Conservation (phyloP, 1,139 yeast species). For the Nematodospora anomalae region DNA sequence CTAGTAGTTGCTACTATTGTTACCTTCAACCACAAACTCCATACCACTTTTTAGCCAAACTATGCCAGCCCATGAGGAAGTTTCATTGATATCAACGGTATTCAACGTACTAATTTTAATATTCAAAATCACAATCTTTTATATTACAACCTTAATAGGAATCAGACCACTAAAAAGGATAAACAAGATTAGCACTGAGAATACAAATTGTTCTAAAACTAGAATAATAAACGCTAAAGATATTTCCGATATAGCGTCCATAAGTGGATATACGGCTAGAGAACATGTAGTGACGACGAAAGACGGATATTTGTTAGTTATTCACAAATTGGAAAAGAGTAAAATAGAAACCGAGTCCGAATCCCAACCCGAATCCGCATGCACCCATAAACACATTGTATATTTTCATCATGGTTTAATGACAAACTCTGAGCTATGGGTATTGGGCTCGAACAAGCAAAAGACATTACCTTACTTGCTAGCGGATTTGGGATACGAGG, state of each 20-base stretch:
- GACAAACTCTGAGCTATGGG: conserved; percentile 47
- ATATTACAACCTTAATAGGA: conserved; percentile 7
- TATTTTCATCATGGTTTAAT: conserved; percentile 51
- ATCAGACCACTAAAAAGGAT: conserved; percentile 3
- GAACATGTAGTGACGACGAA: conserved; percentile 66
- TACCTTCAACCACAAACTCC: not conserved
- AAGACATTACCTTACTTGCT: conserved; percentile 33
- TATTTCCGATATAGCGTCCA: conserved; percentile 62
- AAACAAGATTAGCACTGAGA: not conserved
- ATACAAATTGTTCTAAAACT: conserved; percentile 4
- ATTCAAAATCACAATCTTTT: conserved; percentile 9
- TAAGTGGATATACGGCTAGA: conserved; percentile 63
- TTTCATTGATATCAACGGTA: conserved; percentile 12
- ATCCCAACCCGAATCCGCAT: not conserved
- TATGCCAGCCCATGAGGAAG: conserved; percentile 15
- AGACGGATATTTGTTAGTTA: conserved; percentile 43
- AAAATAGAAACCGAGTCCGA: not conserved
- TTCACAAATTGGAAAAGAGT: conserved; percentile 32
- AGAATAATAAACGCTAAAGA: conserved; percentile 37
- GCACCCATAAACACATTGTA: conserved; percentile 20
- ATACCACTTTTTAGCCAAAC: not conserved
- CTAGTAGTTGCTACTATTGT: not conserved
- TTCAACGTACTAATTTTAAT: conserved; percentile 10
- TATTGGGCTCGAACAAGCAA: conserved; percentile 35
- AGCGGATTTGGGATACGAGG: conserved; percentile 35